Conservation (phyloP, 768 basidiomycete genomes). For the Cystofilobasidium bisporidii region DNA sequence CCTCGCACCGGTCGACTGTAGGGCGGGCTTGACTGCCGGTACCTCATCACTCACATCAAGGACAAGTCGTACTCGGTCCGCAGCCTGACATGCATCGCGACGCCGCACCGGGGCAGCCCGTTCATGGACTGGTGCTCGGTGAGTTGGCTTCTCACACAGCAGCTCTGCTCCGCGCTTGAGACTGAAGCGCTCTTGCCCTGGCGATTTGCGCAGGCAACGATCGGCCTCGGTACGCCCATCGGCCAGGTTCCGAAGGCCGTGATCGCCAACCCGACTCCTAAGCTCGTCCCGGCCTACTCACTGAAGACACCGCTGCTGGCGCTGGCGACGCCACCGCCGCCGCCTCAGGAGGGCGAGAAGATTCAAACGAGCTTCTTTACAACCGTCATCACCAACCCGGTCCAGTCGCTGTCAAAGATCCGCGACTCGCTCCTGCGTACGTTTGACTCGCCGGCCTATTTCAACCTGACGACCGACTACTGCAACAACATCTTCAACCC, state of each 20-base stretch:
- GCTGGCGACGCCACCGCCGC: not conserved
- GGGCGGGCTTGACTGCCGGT: slow-evolving; percentile 91
- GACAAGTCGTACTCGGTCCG: slow-evolving; percentile 64
- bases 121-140: slow-evolving; percentile 99
- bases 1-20: slow-evolving; percentile 29
- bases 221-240: slow-evolving; percentile 62
- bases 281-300: slow-evolving; percentile 40
- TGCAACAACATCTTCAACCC: slow-evolving; percentile 45
- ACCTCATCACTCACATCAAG: slow-evolving; percentile 76
- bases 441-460: slow-evolving; percentile 93
- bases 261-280: slow-evolving; percentile 26
- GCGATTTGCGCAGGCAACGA: slow-evolving; percentile 62
- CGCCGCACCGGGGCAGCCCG: slow-evolving; percentile 84
- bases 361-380: slow-evolving; percentile 3
- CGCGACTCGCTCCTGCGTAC: slow-evolving; percentile 72
- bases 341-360: not conserved
- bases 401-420: slow-evolving; percentile 47
- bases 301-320: slow-evolving; percentile 43
- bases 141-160: slow-evolving; percentile 36
- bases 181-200: too few species aligned
- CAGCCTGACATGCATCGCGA: slow-evolving; percentile 85
- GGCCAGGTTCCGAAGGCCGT: slow-evolving; percentile 34
- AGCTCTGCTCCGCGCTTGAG: not conserved
- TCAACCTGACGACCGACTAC: slow-evolving; percentile 78
- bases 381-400: slow-evolving; percentile 17